phyloP scores from a whole-genome alignment of 805 yeast species.

The Metschnikowia borealis region DNA sequence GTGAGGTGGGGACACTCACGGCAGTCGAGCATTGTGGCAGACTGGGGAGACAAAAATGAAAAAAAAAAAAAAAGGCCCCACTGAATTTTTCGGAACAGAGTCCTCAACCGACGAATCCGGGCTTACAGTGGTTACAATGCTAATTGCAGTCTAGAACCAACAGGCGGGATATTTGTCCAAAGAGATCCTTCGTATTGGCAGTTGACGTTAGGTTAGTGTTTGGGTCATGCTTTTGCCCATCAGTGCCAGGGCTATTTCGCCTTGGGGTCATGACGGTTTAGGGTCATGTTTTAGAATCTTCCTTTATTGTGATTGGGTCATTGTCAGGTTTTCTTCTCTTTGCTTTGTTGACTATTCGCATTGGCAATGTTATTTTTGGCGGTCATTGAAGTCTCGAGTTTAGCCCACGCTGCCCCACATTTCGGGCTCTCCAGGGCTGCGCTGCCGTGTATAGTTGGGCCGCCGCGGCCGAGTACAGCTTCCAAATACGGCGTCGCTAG shows the following conservation, averaged over 20 bases:
- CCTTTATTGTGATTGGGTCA: too few relatives aligned
- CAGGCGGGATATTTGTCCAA: too few relatives aligned
- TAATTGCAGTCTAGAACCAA: too few relatives aligned
- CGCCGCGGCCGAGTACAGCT: neutral
- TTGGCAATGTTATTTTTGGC: neutral
- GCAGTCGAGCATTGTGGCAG: conserved; percentile 5
- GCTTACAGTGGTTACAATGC: too few relatives aligned
- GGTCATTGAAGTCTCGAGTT: neutral
- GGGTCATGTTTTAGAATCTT: too few relatives aligned
- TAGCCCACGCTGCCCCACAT: conserved; percentile 1
- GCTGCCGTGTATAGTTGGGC: conserved; percentile 1
- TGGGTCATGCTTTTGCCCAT: too few relatives aligned
- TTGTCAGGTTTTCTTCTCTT: too few relatives aligned
- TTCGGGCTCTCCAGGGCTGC: neutral
- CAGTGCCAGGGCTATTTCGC: too few relatives aligned
- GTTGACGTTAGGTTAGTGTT: too few relatives aligned
- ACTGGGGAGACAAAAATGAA: neutral
- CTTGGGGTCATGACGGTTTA: too few relatives aligned
- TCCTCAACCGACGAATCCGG: too few relatives aligned
- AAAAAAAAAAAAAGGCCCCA: neutral
- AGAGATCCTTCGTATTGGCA: too few relatives aligned
- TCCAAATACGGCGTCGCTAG: conserved; percentile 3
- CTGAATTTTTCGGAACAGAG: neutral
- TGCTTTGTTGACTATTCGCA: neutral
- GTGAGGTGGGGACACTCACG: conserved; percentile 3